Evolutionary conservation across 306 rosid genomes (phyloP), one percentile per base, ranked within the genome.

Genomic region (Malus fusca): DNA sequence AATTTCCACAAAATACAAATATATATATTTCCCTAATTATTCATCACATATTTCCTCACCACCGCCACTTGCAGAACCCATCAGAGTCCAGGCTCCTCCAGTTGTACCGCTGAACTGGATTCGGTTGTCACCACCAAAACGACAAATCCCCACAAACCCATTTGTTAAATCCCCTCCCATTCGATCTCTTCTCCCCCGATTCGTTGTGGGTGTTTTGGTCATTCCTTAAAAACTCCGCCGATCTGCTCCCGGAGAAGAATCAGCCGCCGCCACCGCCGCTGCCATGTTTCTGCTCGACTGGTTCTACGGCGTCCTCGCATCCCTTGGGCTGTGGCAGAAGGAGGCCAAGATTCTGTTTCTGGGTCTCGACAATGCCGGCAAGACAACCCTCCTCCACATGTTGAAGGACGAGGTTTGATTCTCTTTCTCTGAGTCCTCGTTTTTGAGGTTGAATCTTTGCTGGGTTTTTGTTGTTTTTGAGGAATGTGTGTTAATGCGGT

Each of bases 351-450:
- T 94, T 85, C 86, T 94, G 37, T 94, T 94, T 82, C 74, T 94
- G 52, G 98, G 98, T 15, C 98, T 94, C 62, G 96, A 94, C 59
- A 94, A 94, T 80, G 97, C 98, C 30, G 97, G 98, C 26, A 94
- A 94, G 81, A 94, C 98, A 81, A 94, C 98, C 52, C 88, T 94
- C 78, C 97, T 94, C 58, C 98, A 94, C 79, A 94, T 94, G 98
- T 88, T 94, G 82, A 94, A 94, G 80, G 98, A 94, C 58, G 98
- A 94, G 98, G 98, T 90, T n/a, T 19, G 67, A 63, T 11, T 60
- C 56, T n/a, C 17, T 68, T 35, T 67, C 11, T 40, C 11, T 9
- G 3, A 18, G 21, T 48, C 55, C 21, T 15, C 55, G 21, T 15
- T 48, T 51, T 33, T 4, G 10, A 12, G 67, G 17, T 28, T 15